These are phyloP conservation scores for Collybiopsis luxurians DNA, from an alignment of 768 basidiomycete species.

Conservation along the genomic window DNA sequence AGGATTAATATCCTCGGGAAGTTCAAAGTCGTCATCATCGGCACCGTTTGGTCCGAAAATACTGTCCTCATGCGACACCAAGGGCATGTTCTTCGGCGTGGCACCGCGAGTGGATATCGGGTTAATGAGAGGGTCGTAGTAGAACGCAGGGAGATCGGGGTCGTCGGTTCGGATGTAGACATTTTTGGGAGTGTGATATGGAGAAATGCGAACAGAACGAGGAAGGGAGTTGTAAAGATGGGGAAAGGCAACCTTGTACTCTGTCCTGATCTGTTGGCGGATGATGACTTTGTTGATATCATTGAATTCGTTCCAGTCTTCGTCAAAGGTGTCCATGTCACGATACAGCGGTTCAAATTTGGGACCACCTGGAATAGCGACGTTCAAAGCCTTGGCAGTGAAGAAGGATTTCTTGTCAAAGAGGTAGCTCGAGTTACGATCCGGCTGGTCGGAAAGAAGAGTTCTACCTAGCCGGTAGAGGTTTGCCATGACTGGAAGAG, in stretches of 20 bases:
- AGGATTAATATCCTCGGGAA: slow-evolving; percentile 74
- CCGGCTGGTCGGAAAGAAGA: slow-evolving; percentile 88
- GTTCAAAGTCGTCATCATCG: slow-evolving; percentile 85
- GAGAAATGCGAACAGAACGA: slow-evolving; percentile 87
- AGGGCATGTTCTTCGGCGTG: slow-evolving; percentile 75
- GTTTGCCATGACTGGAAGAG: slow-evolving; percentile 95
- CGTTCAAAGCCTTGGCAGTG: slow-evolving; percentile 94
- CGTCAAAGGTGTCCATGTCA: slow-evolving; percentile 96
- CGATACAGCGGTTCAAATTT: slow-evolving; percentile 98
- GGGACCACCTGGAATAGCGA: slow-evolving; percentile 97
- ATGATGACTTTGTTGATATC: slow-evolving; percentile 99
- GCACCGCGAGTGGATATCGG: slow-evolving; percentile 92
- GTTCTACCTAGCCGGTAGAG: slow-evolving; percentile 94
- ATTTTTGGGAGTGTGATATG: slow-evolving; percentile 93
- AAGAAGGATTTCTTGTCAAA: slow-evolving; percentile 99
- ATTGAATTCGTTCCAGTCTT: slow-evolving; percentile 99
- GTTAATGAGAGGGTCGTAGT: slow-evolving; percentile 98
- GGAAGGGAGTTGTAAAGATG: slow-evolving; percentile 98
- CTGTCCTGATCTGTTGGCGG: slow-evolving; percentile 96
- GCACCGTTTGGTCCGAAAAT: slow-evolving; percentile 86
- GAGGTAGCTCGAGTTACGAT: slow-evolving; percentile 87
- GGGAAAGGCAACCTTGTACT: slow-evolving; percentile 99
- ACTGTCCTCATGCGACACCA: slow-evolving; percentile 87
- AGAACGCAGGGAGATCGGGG: slow-evolving; percentile 98
- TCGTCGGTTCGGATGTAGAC: slow-evolving; percentile 99